Conservation (phyloP, 345 rosid species). For the Chamaenerion angustifolium region DNA sequence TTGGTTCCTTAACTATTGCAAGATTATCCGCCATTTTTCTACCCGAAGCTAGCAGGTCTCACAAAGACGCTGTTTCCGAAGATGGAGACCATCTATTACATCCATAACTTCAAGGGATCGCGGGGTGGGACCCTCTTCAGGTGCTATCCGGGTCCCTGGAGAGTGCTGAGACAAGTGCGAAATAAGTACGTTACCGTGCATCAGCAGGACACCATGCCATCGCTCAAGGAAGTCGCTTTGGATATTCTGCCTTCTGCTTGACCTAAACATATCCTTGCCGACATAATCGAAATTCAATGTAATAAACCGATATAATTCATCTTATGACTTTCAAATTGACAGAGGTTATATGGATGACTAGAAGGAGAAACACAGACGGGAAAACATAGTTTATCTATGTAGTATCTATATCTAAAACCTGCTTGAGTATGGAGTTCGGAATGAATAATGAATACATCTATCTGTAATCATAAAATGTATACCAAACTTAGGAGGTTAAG, state of each 20-base stretch:
- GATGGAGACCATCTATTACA: conserved; percentile 88
- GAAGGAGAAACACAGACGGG: no score
- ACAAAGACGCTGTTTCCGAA: conserved; percentile 54
- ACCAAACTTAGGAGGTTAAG: no score
- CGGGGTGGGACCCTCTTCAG: conserved; percentile 89
- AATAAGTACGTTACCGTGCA: conserved; percentile 36
- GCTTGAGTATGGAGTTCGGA: no score
- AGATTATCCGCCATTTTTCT: conserved; percentile 92
- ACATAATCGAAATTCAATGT: not conserved
- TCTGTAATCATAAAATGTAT: no score
- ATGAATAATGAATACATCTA: no score
- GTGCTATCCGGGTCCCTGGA: conserved; percentile 97
- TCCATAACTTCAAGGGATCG: conserved; percentile 83
- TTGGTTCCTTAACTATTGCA: conserved; percentile 19
- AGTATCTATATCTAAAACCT: no score
- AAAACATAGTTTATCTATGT: no score
- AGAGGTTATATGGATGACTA: no score
- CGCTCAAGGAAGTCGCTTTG: conserved; percentile 82
- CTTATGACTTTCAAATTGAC: not conserved
- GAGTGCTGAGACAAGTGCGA: conserved; percentile 48
- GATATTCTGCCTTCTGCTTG: conserved; percentile 65
- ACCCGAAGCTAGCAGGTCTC: conserved; percentile 81
- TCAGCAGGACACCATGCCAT: conserved; percentile 74
- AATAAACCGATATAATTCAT: not conserved
- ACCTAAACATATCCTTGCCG: conserved; percentile 8